Base-by-base conservation (phyloP, 2,329 filamentous ascomycete genomes). In the Pseudocercospora macadamiae region DNA sequence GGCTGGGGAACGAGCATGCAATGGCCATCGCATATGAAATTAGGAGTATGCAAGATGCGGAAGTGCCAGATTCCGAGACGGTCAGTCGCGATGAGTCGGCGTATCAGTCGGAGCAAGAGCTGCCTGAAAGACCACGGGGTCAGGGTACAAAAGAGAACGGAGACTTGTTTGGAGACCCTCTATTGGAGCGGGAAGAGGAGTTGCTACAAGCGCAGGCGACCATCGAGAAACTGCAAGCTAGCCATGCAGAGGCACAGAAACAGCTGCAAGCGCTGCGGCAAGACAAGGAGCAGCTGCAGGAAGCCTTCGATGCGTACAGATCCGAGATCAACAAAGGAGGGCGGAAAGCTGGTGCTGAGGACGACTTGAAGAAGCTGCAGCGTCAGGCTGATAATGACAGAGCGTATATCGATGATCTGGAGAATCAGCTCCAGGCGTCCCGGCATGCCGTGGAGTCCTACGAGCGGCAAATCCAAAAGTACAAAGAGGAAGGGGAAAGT, bases 371-470 rank as follows among this genome's bases (percentile, higher is more conserved):
- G 61, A 75, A 78, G 62, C 64, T 81, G 21, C 76, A 77, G 42
- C 65, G 68, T 4, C 77, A 80, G 52, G 65, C 78, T 23, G 71
- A 76, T 26, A 77, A 75, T 44, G 79, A 81, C 59, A 68, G 76
- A 47, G 77, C 80, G 26, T 80, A 81, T 60, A 82, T 82, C 57
- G 78, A 78, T 19, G 76, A 80, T 60, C 70, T 82, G 16, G 80
- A 82, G 64, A 70, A 70, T 9, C 79, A 81, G 57, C 72, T 81
- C 54, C 73, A 76, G 19, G 74, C 73, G 36, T 72, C 77, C n/a
- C 74, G 74, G 54, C 73, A 76, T 18, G 73, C 75, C 1, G 65
- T 79, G 23, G 77, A 80, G n/a, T 75, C 71, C 21, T 77, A 79
- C 57, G 79, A 80, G 59, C 72, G 75, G 36, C 75, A 80, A 51